These are phyloP conservation scores for Diaporthe sp. DNA, from an alignment of 2,329 filamentous ascomycete genomes.

Conservation along the genomic window DNA sequence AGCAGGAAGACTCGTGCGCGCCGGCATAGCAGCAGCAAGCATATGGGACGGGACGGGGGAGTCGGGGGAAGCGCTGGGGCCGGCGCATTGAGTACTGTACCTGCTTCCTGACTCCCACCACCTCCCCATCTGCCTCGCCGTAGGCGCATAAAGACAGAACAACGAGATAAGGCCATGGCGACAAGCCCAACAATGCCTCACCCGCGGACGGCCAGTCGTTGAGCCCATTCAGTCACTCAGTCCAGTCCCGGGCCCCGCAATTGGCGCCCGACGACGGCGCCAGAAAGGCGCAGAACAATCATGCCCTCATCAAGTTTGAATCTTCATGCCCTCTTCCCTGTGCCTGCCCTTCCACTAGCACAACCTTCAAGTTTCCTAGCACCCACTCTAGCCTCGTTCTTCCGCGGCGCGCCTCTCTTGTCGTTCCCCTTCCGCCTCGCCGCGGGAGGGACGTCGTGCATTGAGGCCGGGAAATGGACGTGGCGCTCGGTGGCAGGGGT, in stretches of 20 bases:
- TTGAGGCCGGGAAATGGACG: constrained; percentile 37
- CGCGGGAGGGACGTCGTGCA: constrained; percentile 23
- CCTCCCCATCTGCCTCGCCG: background rate
- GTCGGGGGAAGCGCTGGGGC: background rate
- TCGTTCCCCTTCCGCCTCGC: constrained; percentile 2
- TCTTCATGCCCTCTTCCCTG: background rate
- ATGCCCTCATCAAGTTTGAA: background rate
- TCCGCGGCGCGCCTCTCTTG: background rate
- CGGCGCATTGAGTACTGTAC: background rate
- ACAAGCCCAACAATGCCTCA: constrained; percentile 12
- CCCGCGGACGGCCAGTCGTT: background rate
- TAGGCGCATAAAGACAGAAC: constrained; percentile 2
- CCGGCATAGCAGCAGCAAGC: background rate
- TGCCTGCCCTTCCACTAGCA: background rate
- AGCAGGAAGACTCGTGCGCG: constrained; percentile 15
- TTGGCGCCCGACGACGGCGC: constrained; percentile 21
- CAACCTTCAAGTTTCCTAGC: background rate
- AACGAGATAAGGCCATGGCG: constrained; percentile 5
- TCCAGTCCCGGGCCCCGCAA: background rate
- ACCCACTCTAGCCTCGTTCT: background rate
- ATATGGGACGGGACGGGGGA: constrained; percentile 1
- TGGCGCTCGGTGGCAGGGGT: constrained; percentile 37
- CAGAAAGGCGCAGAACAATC: background rate
- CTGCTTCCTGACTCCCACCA: background rate
- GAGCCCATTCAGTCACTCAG: background rate